Evolutionary conservation across 768 basidiomycete genomes (phyloP), one percentile per base, ranked within the genome.

Genomic region (Coprinopsis sp.): DNA sequence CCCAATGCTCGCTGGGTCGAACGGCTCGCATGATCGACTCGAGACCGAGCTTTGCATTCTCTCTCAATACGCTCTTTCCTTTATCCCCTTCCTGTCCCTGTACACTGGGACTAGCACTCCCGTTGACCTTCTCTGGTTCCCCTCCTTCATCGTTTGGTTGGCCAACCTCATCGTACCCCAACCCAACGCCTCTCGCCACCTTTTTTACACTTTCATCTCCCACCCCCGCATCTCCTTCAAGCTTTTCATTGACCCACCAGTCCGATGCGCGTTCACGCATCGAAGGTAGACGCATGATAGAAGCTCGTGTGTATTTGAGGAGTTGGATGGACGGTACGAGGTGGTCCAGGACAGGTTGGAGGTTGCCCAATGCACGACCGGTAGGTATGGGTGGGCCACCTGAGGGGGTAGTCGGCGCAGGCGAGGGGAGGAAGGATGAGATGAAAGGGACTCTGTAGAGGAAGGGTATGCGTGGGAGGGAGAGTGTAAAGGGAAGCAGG

Each of bases 231-330:
- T 64, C 61, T 0, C 83, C 83, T 45, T 81, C 77, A 19, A 60
- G 61, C 36, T 72, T 71, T 56, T 84, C 75, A 25, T 64, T 68
- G 3, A 65, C 63, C 85, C 85, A 87, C 73, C 79, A 85, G 41
- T 63, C 62, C 1, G 55, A 58, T 0, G 75, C 70, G n/a, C 71
- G 72, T 8, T 64, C 65, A 7, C 78, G 73, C 11, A 79, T 64
- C 23, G 62, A 59, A 1, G 76, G 74, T 5, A 68, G 56, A 27
- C 86, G 77, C 72, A 81, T 70, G 22, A 78, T 64, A 2, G 82
- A 77, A 30, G 76, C 80, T 34, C 71, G 74, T 2, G 74, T 66
- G 54, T 80, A 77, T 54, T 78, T 78, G 47, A 81, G 63, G 30
- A 82, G 68, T 48, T 79, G 76, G 7, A 81, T 59, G 0, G 77